Base-by-base conservation (phyloP, 2,329 filamentous ascomycete species). In the Didymella exigua region DNA sequence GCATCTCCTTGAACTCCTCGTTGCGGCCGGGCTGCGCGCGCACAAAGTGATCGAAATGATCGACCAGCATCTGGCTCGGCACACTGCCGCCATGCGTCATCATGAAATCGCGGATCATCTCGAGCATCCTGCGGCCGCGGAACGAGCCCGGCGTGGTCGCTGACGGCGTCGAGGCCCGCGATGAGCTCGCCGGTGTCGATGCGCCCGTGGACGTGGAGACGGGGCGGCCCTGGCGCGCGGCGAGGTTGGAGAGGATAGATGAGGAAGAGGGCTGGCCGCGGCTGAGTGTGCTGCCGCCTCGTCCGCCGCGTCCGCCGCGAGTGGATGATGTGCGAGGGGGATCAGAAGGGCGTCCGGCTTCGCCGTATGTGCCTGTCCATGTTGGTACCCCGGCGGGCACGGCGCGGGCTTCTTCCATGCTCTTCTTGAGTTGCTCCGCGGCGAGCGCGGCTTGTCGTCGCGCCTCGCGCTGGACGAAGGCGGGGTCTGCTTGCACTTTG, bases 341-440 rank as follows among this genome's bases (percentile, higher is more conserved):
- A 29, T 23, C 34, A 26, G 41, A 54, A 23, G 85, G 83, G 30
- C 89, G 82, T 1, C 93, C 93, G 4, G 86, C 87, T 44, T 88
- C 84, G 9, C 93, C 93, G 41, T 89, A 86, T 64, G 89, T 86
- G 1, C 95, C 93, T 0, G 93, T 98, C 93, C 93, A 98, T 0
- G 93, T 97, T 8, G 95, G 90, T 0, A 90, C 91, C 7, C 93
- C 93, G 27, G 91, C 87, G 0, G 90, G 90, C 1, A 93, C 80
- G 8, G 80, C 82, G 10, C 86, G 83, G 2, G 93, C 91, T 26
- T 88, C 82, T 68, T 93, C 85, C 36, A 85, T 87, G 9, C 91
- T 87, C 55, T 85, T 85, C 26, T 87, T 85, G 2, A 98, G 84
- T 60, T 91, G 88, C 19, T 84, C 84, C 0, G 91, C 91, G 1